Conservation (phyloP, 2,329 filamentous ascomycete species). For the Cladosporium sp. region DNA sequence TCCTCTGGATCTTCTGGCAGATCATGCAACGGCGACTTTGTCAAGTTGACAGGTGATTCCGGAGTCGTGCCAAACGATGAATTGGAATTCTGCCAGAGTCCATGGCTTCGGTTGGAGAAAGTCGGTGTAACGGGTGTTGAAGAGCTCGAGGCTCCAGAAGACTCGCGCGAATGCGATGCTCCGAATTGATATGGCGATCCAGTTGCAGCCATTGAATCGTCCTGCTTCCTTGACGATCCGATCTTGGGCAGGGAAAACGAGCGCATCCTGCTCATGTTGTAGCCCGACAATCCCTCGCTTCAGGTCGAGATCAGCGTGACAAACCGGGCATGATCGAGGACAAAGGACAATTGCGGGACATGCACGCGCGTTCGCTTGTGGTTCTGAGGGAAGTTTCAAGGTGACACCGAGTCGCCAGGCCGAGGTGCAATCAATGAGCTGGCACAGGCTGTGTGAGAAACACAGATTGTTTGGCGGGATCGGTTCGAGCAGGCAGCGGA, state of each 20-base stretch:
- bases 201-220: conserved; percentile 20
- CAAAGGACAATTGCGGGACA: conserved; percentile 17
- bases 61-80: conserved; percentile 69
- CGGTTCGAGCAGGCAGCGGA: conserved; percentile 1
- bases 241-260: conserved; percentile 24
- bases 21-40: conserved; percentile 68
- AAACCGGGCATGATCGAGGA: conserved; percentile 12
- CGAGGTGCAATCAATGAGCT: conserved; percentile 14
- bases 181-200: conserved; percentile 21
- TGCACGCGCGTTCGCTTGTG: conserved; percentile 23
- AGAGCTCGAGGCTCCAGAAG: conserved; percentile 52
- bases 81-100: conserved; percentile 66
- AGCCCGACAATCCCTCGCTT: conserved; percentile 10
- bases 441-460: conserved; percentile 11
- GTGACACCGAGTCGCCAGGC: conserved; percentile 21
- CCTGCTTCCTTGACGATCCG: conserved; percentile 16
- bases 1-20: conserved; percentile 79
- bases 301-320: conserved; percentile 12
- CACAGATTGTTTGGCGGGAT: conserved; percentile 12
- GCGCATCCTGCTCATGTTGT: conserved; percentile 28
- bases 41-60: conserved; percentile 52
- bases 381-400: conserved; percentile 18
- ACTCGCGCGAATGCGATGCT: conserved; percentile 32
- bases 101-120: conserved; percentile 59
- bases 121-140: conserved; percentile 67